Conservation (phyloP, 345 rosid species). For the Sisymbrium irio region DNA sequence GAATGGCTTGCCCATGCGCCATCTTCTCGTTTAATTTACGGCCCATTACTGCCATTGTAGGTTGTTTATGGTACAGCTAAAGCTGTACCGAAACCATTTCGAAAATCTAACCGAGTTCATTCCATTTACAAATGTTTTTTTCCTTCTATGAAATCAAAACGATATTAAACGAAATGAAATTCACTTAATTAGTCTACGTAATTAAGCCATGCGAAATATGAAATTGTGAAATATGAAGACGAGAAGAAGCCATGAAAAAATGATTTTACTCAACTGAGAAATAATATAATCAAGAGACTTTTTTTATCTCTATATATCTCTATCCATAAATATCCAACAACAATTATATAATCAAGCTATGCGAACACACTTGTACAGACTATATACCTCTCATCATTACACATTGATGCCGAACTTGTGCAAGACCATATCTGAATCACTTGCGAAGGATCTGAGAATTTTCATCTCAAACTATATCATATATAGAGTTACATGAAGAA, state of each 20-base stretch:
- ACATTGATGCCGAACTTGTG: conserved; percentile 15
- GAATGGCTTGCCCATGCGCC: too few species aligned
- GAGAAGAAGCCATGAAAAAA: neutral
- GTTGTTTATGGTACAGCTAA: too few species aligned
- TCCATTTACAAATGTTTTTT: too few species aligned
- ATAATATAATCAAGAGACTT: neutral
- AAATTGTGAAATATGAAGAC: neutral
- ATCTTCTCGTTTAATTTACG: too few species aligned
- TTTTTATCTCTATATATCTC: neutral
- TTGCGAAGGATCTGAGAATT: conserved; percentile 21
- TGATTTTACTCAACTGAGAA: neutral
- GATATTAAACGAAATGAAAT: too few species aligned
- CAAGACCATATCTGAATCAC: conserved; percentile 17
- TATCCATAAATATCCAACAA: neutral
- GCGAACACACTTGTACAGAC: conserved; percentile 21
- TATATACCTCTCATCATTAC: conserved; percentile 31
- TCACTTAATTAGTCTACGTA: too few species aligned
- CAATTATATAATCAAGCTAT: conserved; percentile 19
- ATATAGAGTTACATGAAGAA: conserved; percentile 20
- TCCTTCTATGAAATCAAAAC: too few species aligned
- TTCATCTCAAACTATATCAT: conserved; percentile 1
- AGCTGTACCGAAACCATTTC: too few species aligned
- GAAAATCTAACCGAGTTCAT: too few species aligned
- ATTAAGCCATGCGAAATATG: too few species aligned
- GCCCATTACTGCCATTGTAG: too few species aligned